Conservation (phyloP, 768 basidiomycete genomes). For the Pholiota microspora region DNA sequence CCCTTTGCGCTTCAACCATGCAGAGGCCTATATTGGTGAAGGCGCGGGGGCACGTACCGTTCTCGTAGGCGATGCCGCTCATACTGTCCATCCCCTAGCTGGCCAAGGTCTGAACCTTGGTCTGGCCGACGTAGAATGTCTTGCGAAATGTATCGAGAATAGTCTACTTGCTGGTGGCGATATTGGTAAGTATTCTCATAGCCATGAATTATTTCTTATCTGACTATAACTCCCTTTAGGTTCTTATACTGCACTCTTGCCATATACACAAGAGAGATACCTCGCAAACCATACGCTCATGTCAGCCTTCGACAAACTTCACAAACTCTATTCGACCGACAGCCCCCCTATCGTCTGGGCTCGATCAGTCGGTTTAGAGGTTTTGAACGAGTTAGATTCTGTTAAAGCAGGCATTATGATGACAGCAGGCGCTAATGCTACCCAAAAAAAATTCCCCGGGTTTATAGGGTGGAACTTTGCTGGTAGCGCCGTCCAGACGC, state of each 20-base stretch:
- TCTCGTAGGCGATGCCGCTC: slow-evolving; percentile 94
- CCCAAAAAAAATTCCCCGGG: slow-evolving; percentile 7
- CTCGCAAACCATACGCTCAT: slow-evolving; percentile 84
- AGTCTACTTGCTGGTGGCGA: slow-evolving; percentile 70
- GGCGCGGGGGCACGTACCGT: slow-evolving; percentile 68
- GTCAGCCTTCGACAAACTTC: slow-evolving; percentile 84
- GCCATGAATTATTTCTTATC: too few species aligned
- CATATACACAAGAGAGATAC: slow-evolving; percentile 82
- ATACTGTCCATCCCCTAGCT: slow-evolving; percentile 91
- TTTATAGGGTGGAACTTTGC: slow-evolving; percentile 31
- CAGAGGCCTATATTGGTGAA: slow-evolving; percentile 82
- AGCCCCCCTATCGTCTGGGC: slow-evolving; percentile 77
- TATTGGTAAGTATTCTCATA: slow-evolving; percentile 65
- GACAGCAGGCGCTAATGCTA: slow-evolving; percentile 53
- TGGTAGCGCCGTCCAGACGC: slow-evolving; percentile 45
- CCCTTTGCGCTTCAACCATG: slow-evolving; percentile 84
- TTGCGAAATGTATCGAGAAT: slow-evolving; percentile 61
- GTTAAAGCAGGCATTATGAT: slow-evolving; percentile 86
- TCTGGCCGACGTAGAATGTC: slow-evolving; percentile 77
- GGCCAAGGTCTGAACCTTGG: slow-evolving; percentile 97
- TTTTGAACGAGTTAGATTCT: slow-evolving; percentile 84
- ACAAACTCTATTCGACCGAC: slow-evolving; percentile 78
- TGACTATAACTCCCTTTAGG: too few species aligned
- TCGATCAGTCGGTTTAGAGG: slow-evolving; percentile 83
- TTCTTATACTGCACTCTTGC: slow-evolving; percentile 68